These are phyloP conservation scores for Balamuthia mandrillaris DNA, from an alignment of 208 protist genomes.

Conservation along the genomic window DNA sequence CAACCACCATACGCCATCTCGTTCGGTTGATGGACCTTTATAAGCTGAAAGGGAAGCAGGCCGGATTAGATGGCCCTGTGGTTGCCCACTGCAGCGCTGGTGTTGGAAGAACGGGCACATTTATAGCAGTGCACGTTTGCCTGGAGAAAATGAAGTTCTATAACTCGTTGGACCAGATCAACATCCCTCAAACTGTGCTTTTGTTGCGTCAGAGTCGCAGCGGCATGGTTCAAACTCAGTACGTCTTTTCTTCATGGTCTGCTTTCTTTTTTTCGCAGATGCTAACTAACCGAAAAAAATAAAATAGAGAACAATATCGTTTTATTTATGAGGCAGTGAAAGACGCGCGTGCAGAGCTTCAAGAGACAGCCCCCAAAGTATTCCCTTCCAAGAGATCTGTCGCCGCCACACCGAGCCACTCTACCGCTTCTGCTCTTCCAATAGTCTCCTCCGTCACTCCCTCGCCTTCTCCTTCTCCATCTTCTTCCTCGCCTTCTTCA, in stretches of 20 bases:
- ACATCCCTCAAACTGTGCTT: conserved; percentile 1
- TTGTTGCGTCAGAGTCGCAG: conserved; percentile 1
- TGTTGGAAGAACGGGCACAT: conserved; percentile 35
- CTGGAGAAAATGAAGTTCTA: conserved; percentile 40
- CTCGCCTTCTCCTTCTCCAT: too few species aligned
- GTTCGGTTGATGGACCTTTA: conserved; percentile 21
- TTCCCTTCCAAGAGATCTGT: too few species aligned
- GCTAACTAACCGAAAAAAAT: too few species aligned
- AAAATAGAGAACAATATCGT: too few species aligned
- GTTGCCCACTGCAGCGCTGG: conserved; percentile 35
- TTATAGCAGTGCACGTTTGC: conserved; percentile 18
- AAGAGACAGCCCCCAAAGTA: not conserved
- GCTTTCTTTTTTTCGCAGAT: too few species aligned
- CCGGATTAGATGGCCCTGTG: not conserved
- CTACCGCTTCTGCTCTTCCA: too few species aligned
- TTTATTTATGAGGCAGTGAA: conserved; percentile 26
- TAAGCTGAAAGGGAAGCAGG: conserved; percentile 16
- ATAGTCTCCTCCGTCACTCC: too few species aligned
- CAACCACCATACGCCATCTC: conserved; percentile 22
- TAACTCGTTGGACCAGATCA: conserved; percentile 35
- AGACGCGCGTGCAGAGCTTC: conserved; percentile 1
- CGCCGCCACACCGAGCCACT: too few species aligned
- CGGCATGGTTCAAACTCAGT: conserved; percentile 39
- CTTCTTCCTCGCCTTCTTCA: too few species aligned
- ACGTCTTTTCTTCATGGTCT: not conserved